Evolutionary conservation across 2,329 filamentous ascomycete genomes (phyloP), one percentile per base, ranked within the genome.

Genomic region (Zymoseptoria pseudotritici): DNA sequence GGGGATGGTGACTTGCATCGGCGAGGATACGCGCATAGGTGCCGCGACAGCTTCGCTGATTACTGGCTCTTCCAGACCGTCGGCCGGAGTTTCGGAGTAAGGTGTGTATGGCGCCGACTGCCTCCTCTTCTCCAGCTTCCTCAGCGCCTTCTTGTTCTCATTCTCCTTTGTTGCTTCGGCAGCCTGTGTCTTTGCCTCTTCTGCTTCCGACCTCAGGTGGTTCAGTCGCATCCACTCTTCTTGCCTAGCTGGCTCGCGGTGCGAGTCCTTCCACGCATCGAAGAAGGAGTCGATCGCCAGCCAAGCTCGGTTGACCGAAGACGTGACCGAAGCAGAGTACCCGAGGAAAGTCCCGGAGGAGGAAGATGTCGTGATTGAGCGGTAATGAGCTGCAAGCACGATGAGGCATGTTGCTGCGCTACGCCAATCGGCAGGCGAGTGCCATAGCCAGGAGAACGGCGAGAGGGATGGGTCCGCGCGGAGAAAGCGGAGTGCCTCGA

Each of bases 391-490:
- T 13, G 60, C 56, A 11, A 59, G 52, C 4, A 62, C 29, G 11
- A 60, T 56, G 2, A 65, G 53, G 49, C 61, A 62, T 20, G 56
- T 55, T 10, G 56, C 57, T 22, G 55, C 63, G 29, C 60, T 60
- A 10, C 63, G 61, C 53, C 62, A 59, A 49, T 65, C 63, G 11
- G 60, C 60, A 31, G 57, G 51, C 55, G 58, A 46, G 13, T 53
- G 46, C 42, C 57, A 61, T 10, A 66, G 61, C 62, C 62, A 66
- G 13, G 55, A 50, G 62, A 61, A 66, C 17, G 55, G 52, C 19
- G 57, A 57, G 5, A 65, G 29, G 2, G 55, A 52, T 8, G 63
- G 56, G n/a, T 65, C 59, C 31, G 57, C 55, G 11, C 62, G 54
- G 3, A 66, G 53, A 3, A 42, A 50, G 10, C 58, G 58, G 29